Percentiles rank a stretch among this genome's conserved stretches.
These are phyloP conservation scores for Marasmius fiardii DNA, from an alignment of 1,284 basidiomycete species.

Conservation along the genomic window DNA sequence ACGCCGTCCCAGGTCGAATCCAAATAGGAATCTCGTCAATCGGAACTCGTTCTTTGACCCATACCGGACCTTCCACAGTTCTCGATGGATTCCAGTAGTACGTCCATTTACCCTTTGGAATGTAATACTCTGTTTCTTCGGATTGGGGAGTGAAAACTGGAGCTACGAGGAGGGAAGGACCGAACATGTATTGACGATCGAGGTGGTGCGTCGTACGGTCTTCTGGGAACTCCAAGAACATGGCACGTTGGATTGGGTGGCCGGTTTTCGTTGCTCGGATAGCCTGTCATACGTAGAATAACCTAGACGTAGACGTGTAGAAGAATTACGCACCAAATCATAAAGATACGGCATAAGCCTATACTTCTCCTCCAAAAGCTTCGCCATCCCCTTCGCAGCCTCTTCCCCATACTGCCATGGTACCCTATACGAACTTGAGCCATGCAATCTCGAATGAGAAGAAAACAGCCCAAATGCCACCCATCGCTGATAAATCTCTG, in stretches of 20 bases:
- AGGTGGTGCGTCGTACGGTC: slow-evolving; percentile 65
- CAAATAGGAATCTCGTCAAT: slow-evolving; percentile 64
- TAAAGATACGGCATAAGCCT: slow-evolving; percentile 76
- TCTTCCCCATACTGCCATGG: slow-evolving; percentile 77
- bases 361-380: slow-evolving; percentile 66
- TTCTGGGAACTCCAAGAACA: slow-evolving; percentile 71
- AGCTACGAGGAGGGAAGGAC: slow-evolving; percentile 68
- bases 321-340: slow-evolving; percentile 41
- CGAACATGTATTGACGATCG: slow-evolving; percentile 70
- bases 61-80: slow-evolving; percentile 45
- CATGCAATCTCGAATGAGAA: slow-evolving; percentile 70
- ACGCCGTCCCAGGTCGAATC: slow-evolving; percentile 55
- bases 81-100: slow-evolving; percentile 53
- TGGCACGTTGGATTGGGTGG: slow-evolving; percentile 65
- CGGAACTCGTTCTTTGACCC: slow-evolving; percentile 56
- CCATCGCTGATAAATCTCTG: slow-evolving; percentile 74
- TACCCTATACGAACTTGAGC: slow-evolving; percentile 69
- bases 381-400: slow-evolving; percentile 62
- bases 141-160: slow-evolving; percentile 62
- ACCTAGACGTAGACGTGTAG: neutral
- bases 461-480: slow-evolving; percentile 72
- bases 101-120: slow-evolving; percentile 71
- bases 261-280: slow-evolving; percentile 56
- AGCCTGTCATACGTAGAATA: slow-evolving; percentile 36
- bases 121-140: slow-evolving; percentile 63